Evolutionary conservation across 192 early-diverging fungal genomes (phyloP).

Genomic region (Entomortierella beljakovae): DNA sequence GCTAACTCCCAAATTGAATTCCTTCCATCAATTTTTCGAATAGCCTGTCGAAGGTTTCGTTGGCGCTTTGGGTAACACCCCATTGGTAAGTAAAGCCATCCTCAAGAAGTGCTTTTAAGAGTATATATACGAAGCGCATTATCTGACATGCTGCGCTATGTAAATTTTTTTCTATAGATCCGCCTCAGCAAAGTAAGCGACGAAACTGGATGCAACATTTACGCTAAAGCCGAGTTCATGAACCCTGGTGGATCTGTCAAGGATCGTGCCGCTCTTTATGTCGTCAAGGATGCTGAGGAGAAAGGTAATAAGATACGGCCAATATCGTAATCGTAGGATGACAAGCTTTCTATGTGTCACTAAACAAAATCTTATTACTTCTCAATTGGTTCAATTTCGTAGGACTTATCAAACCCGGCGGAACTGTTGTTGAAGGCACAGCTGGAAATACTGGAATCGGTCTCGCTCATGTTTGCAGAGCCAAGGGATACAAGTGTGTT

Average conservation of each 20-base stretch:
- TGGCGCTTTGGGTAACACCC: conserved; percentile 93
- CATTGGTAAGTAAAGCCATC: conserved; percentile 70
- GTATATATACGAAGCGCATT: conserved; percentile 1
- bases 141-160: conserved; percentile 1
- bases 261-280: conserved; percentile 94
- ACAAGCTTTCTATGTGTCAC: background rate
- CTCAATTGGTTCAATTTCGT: background rate
- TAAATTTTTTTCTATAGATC: conserved; percentile 59
- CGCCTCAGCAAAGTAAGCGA: conserved; percentile 75
- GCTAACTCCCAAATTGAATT: background rate
- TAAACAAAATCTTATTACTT: background rate
- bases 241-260: conserved; percentile 98
- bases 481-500: conserved; percentile 95
- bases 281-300: conserved; percentile 95
- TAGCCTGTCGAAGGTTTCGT: conserved; percentile 78
- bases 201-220: conserved; percentile 87
- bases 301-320: conserved; percentile 34
- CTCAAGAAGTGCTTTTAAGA: background rate
- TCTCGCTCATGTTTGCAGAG: conserved; percentile 91
- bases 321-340: background rate
- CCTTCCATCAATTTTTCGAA: background rate
- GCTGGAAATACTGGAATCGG: conserved; percentile 97
- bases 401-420: conserved; percentile 87
- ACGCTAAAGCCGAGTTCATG: conserved; percentile 97
- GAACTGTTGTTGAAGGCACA: conserved; percentile 90